A percentile compares a stretch with the other conserved stretches of the same genome.
These are phyloP conservation scores for Starmerella stigmatis DNA, from an alignment of 805 yeast genomes.

Conservation along the genomic window DNA sequence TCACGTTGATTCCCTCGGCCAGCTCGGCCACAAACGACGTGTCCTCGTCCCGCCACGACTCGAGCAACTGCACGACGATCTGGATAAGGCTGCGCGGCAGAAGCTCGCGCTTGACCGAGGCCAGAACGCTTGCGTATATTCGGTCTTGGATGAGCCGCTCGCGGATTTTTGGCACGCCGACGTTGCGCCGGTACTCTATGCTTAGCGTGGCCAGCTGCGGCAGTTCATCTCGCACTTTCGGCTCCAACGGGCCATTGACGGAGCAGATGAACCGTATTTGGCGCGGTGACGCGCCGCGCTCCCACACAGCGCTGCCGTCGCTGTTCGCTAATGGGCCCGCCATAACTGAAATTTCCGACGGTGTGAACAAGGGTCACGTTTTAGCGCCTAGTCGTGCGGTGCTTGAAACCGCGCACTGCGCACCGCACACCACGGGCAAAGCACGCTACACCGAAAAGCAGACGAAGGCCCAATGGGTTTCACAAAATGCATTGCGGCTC, in stretches of 20 bases:
- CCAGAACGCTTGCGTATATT: constrained; percentile 48
- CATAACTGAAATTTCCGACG: constrained; percentile 15
- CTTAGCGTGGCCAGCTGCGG: constrained; percentile 73
- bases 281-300: constrained; percentile 30
- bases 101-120: constrained; percentile 48
- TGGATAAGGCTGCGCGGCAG: constrained; percentile 76
- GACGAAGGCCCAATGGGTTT: too few relatives aligned
- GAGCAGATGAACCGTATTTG: constrained; percentile 40
- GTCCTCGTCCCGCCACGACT: constrained; percentile 34
- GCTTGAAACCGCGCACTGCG: too few relatives aligned
- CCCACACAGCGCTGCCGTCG: constrained; percentile 68
- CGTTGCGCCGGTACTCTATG: constrained; percentile 64
- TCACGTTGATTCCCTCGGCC: constrained; percentile 61
- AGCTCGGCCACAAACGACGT: constrained; percentile 40
- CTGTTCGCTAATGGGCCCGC: constrained; percentile 43
- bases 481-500: too few relatives aligned
- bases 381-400: background rate
- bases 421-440: too few relatives aligned
- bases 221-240: constrained; percentile 68
- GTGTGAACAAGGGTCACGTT: background rate
- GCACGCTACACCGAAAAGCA: too few relatives aligned
- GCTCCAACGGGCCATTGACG: constrained; percentile 86
- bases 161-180: constrained; percentile 60
- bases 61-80: constrained; percentile 54
- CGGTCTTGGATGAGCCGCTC: constrained; percentile 70